Evolutionary conservation across 352 stramenopile genomes (phyloP).

Genomic region (Globisporangium iwayamae): DNA sequence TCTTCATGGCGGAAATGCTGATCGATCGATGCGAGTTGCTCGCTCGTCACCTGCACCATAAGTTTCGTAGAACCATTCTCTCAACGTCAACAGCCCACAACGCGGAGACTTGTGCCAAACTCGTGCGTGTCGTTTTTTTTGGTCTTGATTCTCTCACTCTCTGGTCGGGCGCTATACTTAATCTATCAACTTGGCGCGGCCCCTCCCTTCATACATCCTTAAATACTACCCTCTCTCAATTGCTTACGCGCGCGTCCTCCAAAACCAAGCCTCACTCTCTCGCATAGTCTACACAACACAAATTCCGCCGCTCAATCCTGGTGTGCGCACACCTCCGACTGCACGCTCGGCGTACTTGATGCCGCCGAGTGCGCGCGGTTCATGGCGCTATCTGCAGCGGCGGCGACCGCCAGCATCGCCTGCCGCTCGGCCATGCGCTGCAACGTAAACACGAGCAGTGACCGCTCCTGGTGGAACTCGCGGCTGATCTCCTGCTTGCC

Average conservation of each 20-base stretch:
- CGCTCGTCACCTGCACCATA: no score
- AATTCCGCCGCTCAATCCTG: not conserved
- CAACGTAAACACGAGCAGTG: slow-evolving; percentile 66
- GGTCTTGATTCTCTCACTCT: no score
- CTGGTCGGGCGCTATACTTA: slow-evolving; percentile 3
- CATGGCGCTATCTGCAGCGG: not conserved
- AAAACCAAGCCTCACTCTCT: not conserved
- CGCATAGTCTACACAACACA: slow-evolving; percentile 10
- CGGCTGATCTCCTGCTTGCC: slow-evolving; percentile 66
- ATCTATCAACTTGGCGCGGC: slow-evolving; percentile 8
- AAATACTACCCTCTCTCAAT: slow-evolving; percentile 8
- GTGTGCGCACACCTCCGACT: slow-evolving; percentile 8
- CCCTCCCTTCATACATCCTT: not conserved
- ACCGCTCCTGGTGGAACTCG: slow-evolving; percentile 75
- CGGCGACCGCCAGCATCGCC: not conserved
- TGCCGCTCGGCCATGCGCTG: slow-evolving; percentile 46
- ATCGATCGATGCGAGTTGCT: no score
- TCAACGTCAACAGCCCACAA: no score
- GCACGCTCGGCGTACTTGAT: not conserved
- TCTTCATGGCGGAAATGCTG: no score
- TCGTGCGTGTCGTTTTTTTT: no score
- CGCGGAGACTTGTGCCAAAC: no score
- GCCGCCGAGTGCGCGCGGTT: slow-evolving; percentile 2
- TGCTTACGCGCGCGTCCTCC: not conserved
- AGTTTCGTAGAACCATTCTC: no score